Percentiles rank a stretch among this genome's conserved stretches.
phyloP scores from a whole-genome alignment of 148 eudicot genomes.

The Fallopia convolvulus region DNA sequence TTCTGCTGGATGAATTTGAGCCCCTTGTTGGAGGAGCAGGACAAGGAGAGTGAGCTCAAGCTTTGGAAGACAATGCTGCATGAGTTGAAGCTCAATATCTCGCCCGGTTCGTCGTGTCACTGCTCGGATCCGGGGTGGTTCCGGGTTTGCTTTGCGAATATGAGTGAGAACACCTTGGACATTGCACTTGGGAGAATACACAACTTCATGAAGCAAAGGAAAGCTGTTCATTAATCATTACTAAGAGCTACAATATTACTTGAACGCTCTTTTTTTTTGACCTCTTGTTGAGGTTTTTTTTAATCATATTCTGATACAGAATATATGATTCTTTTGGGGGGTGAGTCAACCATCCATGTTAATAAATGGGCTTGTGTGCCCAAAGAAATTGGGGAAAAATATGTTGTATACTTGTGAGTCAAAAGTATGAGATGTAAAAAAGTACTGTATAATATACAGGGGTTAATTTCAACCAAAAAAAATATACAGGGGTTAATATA shows the following conservation, averaged over 20 bases:
- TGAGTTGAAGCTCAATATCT: conserved; percentile 63
- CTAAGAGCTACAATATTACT: not conserved
- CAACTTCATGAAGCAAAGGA: conserved; percentile 46
- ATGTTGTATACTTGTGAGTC: not conserved
- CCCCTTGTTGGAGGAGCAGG: conserved; percentile 34
- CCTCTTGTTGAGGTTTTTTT: not conserved
- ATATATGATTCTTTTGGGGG: conserved; percentile 4
- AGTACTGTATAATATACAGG: not conserved
- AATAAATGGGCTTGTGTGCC: not conserved
- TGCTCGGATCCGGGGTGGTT: conserved; percentile 87
- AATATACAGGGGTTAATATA: not conserved
- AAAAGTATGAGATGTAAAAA: not conserved
- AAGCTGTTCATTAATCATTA: not conserved
- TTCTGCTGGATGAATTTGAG: conserved; percentile 86
- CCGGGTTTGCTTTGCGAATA: conserved; percentile 82
- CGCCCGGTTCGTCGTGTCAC: conserved; percentile 78
- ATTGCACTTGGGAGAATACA: conserved; percentile 53
- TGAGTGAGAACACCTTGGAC: conserved; percentile 69
- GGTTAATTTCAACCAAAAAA: too few relatives aligned
- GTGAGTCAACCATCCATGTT: not conserved
- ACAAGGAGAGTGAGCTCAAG: conserved; percentile 44
- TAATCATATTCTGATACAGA: not conserved
- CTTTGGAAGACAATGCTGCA: conserved; percentile 48
- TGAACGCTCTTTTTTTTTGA: not conserved
- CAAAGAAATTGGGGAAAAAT: not conserved